phyloP scores from a whole-genome alignment of 164 flowering plant species.

The Taxillus chinensis region DNA sequence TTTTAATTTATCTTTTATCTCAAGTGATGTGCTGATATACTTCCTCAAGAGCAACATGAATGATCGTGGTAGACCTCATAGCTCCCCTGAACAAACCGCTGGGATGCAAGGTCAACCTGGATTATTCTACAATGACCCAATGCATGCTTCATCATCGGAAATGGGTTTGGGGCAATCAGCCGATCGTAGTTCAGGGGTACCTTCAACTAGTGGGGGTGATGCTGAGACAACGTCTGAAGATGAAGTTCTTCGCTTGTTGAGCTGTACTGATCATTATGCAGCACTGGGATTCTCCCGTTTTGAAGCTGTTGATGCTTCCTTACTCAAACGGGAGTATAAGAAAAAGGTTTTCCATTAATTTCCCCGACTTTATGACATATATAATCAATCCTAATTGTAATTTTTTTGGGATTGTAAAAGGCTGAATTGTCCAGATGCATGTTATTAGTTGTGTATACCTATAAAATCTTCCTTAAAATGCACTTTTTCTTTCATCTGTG shows the following conservation, averaged over 20 bases:
- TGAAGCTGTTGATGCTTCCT: slow-evolving; percentile 54
- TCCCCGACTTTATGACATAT: neutral
- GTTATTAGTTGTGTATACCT: neutral
- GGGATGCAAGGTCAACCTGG: slow-evolving; percentile 32
- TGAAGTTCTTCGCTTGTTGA: slow-evolving; percentile 79
- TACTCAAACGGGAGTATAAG: slow-evolving; percentile 78
- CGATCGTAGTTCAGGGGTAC: slow-evolving; percentile 57
- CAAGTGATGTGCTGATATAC: slow-evolving; percentile 74
- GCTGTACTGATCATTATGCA: slow-evolving; percentile 79
- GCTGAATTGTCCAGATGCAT: neutral
- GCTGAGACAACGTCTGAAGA: slow-evolving; percentile 78
- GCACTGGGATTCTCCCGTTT: slow-evolving; percentile 74
- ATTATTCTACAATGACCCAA: slow-evolving; percentile 30
- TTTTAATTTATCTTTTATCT: slow-evolving; percentile 74
- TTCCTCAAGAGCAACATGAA: slow-evolving; percentile 50
- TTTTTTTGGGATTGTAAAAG: neutral
- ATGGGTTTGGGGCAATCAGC: slow-evolving; percentile 30
- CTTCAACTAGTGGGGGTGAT: slow-evolving; percentile 88
- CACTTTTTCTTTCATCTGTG: neutral
- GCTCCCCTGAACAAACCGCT: slow-evolving; percentile 32
- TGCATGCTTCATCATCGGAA: slow-evolving; percentile 35
- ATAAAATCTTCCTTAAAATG: no score
- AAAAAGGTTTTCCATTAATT: slow-evolving; percentile 50
- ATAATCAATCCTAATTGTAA: neutral
- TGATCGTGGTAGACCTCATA: slow-evolving; percentile 35